These are phyloP conservation scores for Chaetothyriales sp. DNA, from an alignment of 2,329 filamentous ascomycete genomes.

Conservation along the genomic window DNA sequence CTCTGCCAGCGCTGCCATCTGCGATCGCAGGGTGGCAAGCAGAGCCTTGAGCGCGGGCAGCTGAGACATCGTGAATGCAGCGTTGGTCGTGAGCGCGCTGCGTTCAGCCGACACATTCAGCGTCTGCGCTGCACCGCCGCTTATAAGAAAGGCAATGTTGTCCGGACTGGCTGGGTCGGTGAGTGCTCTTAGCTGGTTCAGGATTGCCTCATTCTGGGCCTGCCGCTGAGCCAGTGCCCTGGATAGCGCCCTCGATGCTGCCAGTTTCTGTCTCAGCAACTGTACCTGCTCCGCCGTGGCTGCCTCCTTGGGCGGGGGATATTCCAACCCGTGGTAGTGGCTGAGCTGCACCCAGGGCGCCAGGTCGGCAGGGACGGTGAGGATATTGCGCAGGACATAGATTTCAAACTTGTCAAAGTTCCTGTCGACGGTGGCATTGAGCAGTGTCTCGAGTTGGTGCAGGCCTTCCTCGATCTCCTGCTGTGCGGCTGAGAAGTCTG, in stretches of 20 bases:
- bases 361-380: conserved; percentile 56
- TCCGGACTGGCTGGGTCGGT: conserved; percentile 22
- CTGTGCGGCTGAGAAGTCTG: conserved; percentile 36
- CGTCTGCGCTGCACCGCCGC: conserved; percentile 31
- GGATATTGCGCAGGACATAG: conserved; percentile 73
- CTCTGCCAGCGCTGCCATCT: conserved; percentile 34
- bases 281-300: conserved; percentile 55
- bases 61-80: conserved; percentile 64
- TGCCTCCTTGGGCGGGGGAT: conserved; percentile 21
- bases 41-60: conserved; percentile 62
- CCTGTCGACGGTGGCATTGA: conserved; percentile 67
- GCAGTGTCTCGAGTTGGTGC: conserved; percentile 67
- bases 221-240: conserved; percentile 54
- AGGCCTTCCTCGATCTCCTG: conserved; percentile 78
- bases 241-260: conserved; percentile 65
- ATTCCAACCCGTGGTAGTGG: conserved; percentile 47
- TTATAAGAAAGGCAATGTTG: conserved; percentile 43
- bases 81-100: conserved; percentile 31
- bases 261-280: conserved; percentile 55
- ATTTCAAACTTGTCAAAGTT: conserved; percentile 81
- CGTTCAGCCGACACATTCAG: conserved; percentile 31
- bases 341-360: conserved; percentile 63
- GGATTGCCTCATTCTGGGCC: conserved; percentile 54
- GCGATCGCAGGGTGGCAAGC: conserved; percentile 51
- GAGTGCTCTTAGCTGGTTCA: conserved; percentile 48